Percentiles rank a stretch among this genome's conserved stretches.
Evolutionary conservation across 2,329 filamentous ascomycete genomes (phyloP).

Genomic region (Penicillium sp.): DNA sequence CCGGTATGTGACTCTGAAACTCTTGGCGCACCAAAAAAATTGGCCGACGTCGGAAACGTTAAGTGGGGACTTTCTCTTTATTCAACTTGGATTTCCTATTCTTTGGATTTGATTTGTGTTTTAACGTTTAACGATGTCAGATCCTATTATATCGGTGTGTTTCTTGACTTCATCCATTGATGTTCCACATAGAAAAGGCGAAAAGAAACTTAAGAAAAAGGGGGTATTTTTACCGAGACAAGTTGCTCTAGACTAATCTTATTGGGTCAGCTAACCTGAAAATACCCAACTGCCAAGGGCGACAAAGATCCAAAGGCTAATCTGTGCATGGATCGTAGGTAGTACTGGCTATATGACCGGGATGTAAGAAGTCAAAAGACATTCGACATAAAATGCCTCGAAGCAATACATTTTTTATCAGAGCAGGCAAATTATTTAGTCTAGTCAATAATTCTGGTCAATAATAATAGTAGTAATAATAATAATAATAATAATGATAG

Average conservation of each 20-base stretch:
- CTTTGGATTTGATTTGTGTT: not conserved
- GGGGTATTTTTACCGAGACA: not conserved
- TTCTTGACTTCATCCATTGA: not conserved
- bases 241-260: not conserved
- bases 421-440: not conserved
- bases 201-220: not conserved
- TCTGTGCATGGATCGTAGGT: not conserved
- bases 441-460: not conserved
- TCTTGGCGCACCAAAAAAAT: constrained; percentile 25
- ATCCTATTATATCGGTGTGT: not conserved
- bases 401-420: not conserved
- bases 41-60: constrained; percentile 23
- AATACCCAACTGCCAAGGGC: not conserved
- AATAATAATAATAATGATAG: not conserved
- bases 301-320: not conserved
- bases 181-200: not conserved
- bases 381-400: not conserved
- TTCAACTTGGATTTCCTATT: not conserved
- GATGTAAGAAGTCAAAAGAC: not conserved
- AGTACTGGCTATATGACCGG: not conserved
- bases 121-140: not conserved
- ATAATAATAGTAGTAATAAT: not conserved
- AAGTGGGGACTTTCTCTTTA: constrained; percentile 12
- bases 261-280: not conserved
- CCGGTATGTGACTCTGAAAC: constrained; percentile 20